These are phyloP conservation scores for Ploettnerulaceae sp. DNA, from an alignment of 2,329 filamentous ascomycete genomes.

Conservation along the genomic window DNA sequence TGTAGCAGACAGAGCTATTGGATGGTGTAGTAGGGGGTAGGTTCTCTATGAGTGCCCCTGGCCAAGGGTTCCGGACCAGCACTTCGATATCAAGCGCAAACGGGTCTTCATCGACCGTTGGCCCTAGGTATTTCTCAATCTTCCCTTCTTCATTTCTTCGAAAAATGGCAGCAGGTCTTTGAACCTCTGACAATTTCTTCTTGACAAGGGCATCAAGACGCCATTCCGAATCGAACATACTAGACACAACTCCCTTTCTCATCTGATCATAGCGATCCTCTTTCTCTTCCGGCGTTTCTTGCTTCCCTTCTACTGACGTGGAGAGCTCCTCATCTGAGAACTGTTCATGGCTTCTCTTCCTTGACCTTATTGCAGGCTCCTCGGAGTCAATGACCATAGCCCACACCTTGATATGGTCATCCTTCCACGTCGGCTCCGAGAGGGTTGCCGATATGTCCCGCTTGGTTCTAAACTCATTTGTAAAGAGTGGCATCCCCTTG, in stretches of 20 bases:
- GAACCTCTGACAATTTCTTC: constrained; percentile 59
- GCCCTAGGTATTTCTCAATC: constrained; percentile 66
- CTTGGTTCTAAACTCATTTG: constrained; percentile 55
- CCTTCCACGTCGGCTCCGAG: constrained; percentile 62
- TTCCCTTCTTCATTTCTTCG: constrained; percentile 59
- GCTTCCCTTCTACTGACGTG: constrained; percentile 6
- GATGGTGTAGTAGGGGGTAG: constrained; percentile 67
- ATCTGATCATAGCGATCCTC: constrained; percentile 44
- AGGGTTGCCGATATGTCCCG: constrained; percentile 28
- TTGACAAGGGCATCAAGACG: constrained; percentile 64
- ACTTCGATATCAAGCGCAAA: constrained; percentile 62
- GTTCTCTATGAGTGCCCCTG: constrained; percentile 55
- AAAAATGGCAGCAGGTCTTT: constrained; percentile 66
- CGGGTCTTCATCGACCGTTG: constrained; percentile 48
- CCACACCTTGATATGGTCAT: constrained; percentile 79
- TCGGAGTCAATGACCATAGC: constrained; percentile 57
- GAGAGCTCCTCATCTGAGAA: constrained; percentile 29
- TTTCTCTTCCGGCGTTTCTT: constrained; percentile 35
- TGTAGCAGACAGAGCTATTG: constrained; percentile 73
- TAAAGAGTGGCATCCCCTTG: constrained; percentile 68
- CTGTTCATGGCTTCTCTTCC: constrained; percentile 47
- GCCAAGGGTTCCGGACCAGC: constrained; percentile 73
- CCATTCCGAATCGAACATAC: constrained; percentile 80
- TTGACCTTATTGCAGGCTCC: constrained; percentile 33
- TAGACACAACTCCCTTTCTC: constrained; percentile 58